Percentiles rank a stretch among this genome's conserved stretches.
Conservation (phyloP, 192 early-diverging fungal species). For the Coemansia sp. region DNA sequence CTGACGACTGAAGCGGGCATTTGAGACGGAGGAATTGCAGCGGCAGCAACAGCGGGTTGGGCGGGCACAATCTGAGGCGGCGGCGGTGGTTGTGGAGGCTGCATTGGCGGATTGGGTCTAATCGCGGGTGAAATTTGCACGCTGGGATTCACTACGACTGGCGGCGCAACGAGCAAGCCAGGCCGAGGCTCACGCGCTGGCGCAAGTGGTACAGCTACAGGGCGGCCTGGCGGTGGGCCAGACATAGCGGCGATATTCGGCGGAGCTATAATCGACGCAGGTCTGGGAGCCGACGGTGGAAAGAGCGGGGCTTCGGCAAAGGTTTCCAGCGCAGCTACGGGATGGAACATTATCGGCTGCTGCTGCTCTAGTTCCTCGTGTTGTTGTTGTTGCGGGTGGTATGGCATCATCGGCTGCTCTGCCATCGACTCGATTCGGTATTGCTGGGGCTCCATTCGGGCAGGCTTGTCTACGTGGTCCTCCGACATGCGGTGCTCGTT, state of each 20-base stretch:
- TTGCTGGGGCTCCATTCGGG: background rate
- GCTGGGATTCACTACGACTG: background rate
- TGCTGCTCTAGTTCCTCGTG: slow-evolving; percentile 7
- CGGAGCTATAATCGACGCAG: background rate
- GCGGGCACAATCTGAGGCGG: background rate
- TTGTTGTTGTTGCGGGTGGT: slow-evolving; percentile 8
- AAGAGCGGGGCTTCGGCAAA: background rate
- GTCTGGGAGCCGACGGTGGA: background rate
- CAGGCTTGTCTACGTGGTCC: background rate
- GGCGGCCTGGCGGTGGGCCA: slow-evolving; percentile 11
- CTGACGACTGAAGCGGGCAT: background rate
- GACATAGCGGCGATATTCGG: background rate
- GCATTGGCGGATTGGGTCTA: background rate
- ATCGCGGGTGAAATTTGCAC: background rate
- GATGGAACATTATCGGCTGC: background rate
- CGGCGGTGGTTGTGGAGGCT: background rate
- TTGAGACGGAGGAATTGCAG: background rate
- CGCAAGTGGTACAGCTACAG: slow-evolving; percentile 22
- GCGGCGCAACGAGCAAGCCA: background rate
- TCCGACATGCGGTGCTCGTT: background rate
- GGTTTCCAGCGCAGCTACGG: background rate
- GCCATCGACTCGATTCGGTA: background rate
- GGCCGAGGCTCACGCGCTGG: slow-evolving; percentile 13
- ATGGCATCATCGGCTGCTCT: background rate
- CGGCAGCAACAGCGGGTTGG: slow-evolving; percentile 4